Evolutionary conservation across 768 basidiomycete species (phyloP).

Genomic region (Tulasnella sp.): DNA sequence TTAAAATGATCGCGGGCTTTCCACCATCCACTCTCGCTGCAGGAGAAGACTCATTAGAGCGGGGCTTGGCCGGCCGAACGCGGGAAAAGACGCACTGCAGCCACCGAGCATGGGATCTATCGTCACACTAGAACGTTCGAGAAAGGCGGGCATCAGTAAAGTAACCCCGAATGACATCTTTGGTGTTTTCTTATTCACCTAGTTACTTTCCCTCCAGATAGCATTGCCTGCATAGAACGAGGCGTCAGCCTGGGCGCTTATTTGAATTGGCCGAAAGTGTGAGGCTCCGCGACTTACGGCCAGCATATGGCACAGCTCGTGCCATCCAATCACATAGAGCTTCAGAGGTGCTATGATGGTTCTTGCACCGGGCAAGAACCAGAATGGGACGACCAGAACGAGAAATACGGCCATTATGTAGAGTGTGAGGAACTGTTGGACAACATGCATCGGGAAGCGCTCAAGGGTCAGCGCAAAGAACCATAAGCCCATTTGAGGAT

Average conservation of each 20-base stretch:
- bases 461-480: background rate
- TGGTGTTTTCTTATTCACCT: constrained; percentile 35
- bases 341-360: constrained; percentile 73
- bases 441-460: background rate
- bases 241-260: constrained; percentile 15
- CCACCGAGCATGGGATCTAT: constrained; percentile 83
- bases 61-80: background rate
- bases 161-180: background rate
- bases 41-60: background rate
- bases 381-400: constrained; percentile 80
- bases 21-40: constrained; percentile 61
- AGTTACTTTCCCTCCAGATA: constrained; percentile 72
- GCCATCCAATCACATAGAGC: constrained; percentile 61
- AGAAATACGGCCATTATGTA: constrained; percentile 63
- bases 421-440: constrained; percentile 25
- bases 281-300: constrained; percentile 48
- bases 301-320: constrained; percentile 79
- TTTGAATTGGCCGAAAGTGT: background rate
- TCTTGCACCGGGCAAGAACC: constrained; percentile 79
- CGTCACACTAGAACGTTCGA: constrained; percentile 44
- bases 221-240: constrained; percentile 53
- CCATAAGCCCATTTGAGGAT: background rate
- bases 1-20: constrained; percentile 61
- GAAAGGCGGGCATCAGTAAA: background rate
- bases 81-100: constrained; percentile 45